Conservation (phyloP, 306 rosid species). For the Acacia crassicarpa region DNA sequence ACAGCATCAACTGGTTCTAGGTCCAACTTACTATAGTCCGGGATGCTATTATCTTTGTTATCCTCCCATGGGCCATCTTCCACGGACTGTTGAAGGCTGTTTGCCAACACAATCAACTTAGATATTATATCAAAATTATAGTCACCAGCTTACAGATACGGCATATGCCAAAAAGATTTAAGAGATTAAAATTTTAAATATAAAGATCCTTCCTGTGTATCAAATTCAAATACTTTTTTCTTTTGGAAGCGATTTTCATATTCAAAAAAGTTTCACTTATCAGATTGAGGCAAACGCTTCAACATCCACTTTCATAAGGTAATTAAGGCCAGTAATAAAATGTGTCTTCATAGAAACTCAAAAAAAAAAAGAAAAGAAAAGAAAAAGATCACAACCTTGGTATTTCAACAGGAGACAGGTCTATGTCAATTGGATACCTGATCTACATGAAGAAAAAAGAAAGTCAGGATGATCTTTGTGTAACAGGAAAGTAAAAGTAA, state of each 20-base stretch:
- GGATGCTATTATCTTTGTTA: conserved; percentile 44
- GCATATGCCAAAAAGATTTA: not conserved
- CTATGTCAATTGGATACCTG: conserved; percentile 76
- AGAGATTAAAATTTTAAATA: conserved; percentile 5
- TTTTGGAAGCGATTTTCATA: not conserved
- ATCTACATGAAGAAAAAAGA: conserved; percentile 63
- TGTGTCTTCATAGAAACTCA: conserved; percentile 12
- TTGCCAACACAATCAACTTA: conserved; percentile 24
- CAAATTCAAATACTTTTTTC: conserved; percentile 11
- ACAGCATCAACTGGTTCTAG: conserved; percentile 39
- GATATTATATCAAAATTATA: conserved; percentile 22
- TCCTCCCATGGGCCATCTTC: conserved; percentile 39
- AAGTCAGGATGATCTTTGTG: conserved; percentile 41
- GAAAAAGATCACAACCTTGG: conserved; percentile 61
- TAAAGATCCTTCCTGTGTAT: conserved; percentile 14
- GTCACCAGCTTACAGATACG: conserved; percentile 10
- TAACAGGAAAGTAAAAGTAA: conserved; percentile 25
- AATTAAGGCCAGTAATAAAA: conserved; percentile 16
- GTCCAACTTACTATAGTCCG: conserved; percentile 44
- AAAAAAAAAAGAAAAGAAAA: not conserved
- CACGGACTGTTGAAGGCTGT: conserved; percentile 58
- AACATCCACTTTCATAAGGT: conserved; percentile 1
- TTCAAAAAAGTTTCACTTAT: not conserved
- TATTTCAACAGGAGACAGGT: conserved; percentile 67
- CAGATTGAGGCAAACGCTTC: not conserved